These are phyloP conservation scores for Leishmania arabica DNA, from an alignment of 208 protist species.

Conservation along the genomic window DNA sequence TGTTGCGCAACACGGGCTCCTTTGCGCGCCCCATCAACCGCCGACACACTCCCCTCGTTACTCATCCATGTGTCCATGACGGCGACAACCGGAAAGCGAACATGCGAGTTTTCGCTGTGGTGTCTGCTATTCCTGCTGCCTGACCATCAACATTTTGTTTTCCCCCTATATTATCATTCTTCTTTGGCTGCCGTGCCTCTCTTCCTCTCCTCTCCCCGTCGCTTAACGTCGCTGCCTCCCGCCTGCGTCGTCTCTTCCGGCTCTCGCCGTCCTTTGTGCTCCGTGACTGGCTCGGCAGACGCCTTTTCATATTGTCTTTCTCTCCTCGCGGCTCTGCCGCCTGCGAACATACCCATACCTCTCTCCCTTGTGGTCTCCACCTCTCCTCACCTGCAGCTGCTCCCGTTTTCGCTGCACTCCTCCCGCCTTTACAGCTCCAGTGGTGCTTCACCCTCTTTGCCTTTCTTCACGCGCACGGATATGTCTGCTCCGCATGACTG, in stretches of 20 bases:
- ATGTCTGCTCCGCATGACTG: conserved; percentile 15
- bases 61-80: not conserved
- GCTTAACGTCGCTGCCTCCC: not conserved
- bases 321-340: not conserved
- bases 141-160: not conserved
- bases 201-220: not conserved
- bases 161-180: not conserved
- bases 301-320: not conserved
- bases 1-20: not conserved
- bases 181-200: not conserved
- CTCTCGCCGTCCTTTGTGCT: not conserved
- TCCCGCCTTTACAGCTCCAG: not conserved
- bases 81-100: not conserved
- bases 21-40: not conserved
- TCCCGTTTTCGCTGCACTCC: not conserved
- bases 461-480: not conserved
- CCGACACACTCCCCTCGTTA: not conserved
- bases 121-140: not conserved
- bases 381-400: not conserved
- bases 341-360: not conserved
- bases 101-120: not conserved
- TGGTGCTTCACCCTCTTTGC: not conserved
- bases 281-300: not conserved
- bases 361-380: not conserved
- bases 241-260: not conserved